Base-by-base conservation (phyloP, 176 grass and related monocot species). In the Oryza brachyantha region DNA sequence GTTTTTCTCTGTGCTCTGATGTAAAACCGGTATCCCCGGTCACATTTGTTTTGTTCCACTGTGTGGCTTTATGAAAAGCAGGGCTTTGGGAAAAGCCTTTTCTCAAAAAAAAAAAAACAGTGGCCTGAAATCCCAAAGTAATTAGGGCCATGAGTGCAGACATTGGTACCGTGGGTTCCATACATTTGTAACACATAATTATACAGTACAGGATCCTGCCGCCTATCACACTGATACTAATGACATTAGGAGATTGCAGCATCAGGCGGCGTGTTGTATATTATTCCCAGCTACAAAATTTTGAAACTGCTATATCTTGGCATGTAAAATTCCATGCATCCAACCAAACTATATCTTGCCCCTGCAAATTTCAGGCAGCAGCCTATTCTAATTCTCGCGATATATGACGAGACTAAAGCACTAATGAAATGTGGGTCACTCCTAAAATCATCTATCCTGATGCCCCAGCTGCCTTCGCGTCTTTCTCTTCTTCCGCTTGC, bases 401-500 rank as follows among this genome's bases (percentile, higher is more conserved):
- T 79, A 13, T 88, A 73, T 28, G 19, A 62, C 55, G 13, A 65
- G 28, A 57, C 65, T 64, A 57, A 46, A 60, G 35, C n/a, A 6
- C 55, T 84, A 73, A 43, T n/a, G 34, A 54, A 82, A 29, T 65
- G 37, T 22, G 59, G 58, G n/a, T 45, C 28, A 31, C 64, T 81
- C 78, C 40, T 67, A 84, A 80, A 46, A 88, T 24, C 1, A 27
- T 38, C 84, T 79, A 98, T 68, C 90, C 83, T 40, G 92, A 95
- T 64, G 92, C 92, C 41, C 92, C 84, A n/a, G 88, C 90, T 65
- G 83, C 96, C 64, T 79, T 83, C 1, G 73, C 71, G 25, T 87
- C 71, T 70, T 98, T 94, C 9, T 94, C 92, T 0, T 84, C 86
- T 77, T 93, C 90, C 3, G 79, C 77, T 84, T 98, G 92, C 63